A percentile compares a stretch with the other conserved stretches of the same genome.
Conservation (phyloP, 148 eudicot genomes). For the Mesembryanthemum crystallinum region DNA sequence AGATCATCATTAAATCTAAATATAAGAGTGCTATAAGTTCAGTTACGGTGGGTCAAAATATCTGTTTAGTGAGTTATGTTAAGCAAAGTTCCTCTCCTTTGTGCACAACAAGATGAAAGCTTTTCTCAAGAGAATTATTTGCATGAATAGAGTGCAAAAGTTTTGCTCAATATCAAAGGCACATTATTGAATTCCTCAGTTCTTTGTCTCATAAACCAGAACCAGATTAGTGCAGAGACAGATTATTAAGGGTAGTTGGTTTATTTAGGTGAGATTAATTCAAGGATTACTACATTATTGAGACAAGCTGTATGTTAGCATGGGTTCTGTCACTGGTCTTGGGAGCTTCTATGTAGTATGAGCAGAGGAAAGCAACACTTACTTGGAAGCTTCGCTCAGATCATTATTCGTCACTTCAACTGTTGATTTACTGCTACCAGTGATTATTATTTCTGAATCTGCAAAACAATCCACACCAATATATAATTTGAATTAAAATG, state of each 20-base stretch:
- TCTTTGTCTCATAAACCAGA: too few species aligned
- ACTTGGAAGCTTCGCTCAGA: constrained; percentile 42
- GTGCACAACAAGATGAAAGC: background rate
- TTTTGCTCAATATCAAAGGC: background rate
- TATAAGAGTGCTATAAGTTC: background rate
- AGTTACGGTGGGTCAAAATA: too few species aligned
- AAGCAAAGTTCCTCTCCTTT: background rate
- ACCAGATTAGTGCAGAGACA: too few species aligned
- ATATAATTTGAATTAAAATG: background rate
- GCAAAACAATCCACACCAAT: constrained; percentile 9
- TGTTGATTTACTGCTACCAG: constrained; percentile 30
- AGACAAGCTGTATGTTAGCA: background rate
- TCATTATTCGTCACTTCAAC: constrained; percentile 36
- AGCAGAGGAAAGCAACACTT: constrained; percentile 26
- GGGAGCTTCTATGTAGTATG: background rate
- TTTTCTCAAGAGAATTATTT: too few species aligned
- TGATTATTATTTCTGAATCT: constrained; percentile 32
- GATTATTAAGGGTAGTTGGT: too few species aligned
- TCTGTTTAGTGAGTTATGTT: background rate
- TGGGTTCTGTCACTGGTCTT: background rate
- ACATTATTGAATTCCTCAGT: too few species aligned
- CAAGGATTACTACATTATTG: background rate
- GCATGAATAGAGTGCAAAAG: background rate
- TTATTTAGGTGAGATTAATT: background rate
- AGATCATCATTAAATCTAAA: background rate